Evolutionary conservation across 2,329 filamentous ascomycete species (phyloP).

Genomic region (Raffaelea arxii): DNA sequence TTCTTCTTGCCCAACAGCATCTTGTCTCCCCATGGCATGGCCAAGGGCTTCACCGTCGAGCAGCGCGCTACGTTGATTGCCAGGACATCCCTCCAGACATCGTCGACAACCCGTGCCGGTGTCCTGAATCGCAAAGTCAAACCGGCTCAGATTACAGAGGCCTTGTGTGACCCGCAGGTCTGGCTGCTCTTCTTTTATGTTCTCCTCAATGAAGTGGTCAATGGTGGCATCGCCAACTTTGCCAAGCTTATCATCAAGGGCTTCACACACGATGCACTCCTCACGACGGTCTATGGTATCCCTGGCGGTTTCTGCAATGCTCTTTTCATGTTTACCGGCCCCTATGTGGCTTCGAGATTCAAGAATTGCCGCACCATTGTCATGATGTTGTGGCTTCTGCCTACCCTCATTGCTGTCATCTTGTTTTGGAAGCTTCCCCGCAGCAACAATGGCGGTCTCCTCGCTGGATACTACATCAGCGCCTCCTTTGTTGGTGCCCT

Average conservation of each 20-base stretch:
- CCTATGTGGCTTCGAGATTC: background rate
- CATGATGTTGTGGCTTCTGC: background rate
- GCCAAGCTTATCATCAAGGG: constrained; percentile 5
- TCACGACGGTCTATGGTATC: constrained; percentile 5
- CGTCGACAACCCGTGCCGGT: background rate
- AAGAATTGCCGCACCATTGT: background rate
- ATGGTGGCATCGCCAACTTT: constrained; percentile 11
- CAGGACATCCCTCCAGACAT: background rate
- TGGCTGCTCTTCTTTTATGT: background rate
- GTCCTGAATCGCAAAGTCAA: constrained; percentile 16
- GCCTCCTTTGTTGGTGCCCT: constrained; percentile 2
- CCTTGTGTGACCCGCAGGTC: constrained; percentile 2
- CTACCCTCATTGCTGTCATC: background rate
- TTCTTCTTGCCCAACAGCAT: constrained; percentile 23
- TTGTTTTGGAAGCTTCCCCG: constrained; percentile 4
- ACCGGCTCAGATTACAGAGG: constrained; percentile 18
- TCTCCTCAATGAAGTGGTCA: constrained; percentile 1
- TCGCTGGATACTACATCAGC: constrained; percentile 5
- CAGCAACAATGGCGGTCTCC: constrained; percentile 2
- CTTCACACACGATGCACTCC: constrained; percentile 3
- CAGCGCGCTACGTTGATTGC: constrained; percentile 18
- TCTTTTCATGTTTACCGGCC: background rate
- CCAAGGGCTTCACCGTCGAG: constrained; percentile 22
- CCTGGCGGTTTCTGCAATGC: constrained; percentile 4
- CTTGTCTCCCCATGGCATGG: constrained; percentile 22